Base-by-base conservation (phyloP, 2,329 filamentous ascomycete genomes). In the Dryadomyces quercus-mongolicae region DNA sequence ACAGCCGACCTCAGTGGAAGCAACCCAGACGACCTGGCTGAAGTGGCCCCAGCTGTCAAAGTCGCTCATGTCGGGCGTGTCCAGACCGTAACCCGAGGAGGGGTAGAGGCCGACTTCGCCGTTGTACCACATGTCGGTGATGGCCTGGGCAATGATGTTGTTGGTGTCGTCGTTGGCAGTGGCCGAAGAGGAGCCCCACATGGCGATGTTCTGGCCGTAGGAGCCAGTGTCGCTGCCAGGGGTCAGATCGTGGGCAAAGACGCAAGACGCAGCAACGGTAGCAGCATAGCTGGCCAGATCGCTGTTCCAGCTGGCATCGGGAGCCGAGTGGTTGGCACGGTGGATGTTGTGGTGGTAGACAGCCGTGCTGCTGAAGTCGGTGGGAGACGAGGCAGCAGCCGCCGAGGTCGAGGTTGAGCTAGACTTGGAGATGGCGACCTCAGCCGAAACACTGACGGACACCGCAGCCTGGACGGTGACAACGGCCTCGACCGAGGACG, bases 131-230 rank as follows among this genome's bases (percentile, higher is more conserved):
- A 85, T 75, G 66, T 92, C 79, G 63, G 83, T 88, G 65, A 92
- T 83, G 61, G 85, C 82, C 59, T 78, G 74, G 53, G 81, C 80
- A 58, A 88, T 74, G 49, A 82, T 44, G 8, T n/a, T 20, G 18
- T 4, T 44, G 42, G 8, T 18, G 16, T 44, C 18, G 42, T 44
- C 77, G 57, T 68, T 70, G n/a, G 71, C 66, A 2, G 69, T 64
- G 57, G 80, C 75, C 60, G 84, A 75, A 58, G 68, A 67, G 50
- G 68, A 68, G 49, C 70, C 76, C 65, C 68, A 76, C 61, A 84
- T 83, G 64, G 88, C 92, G 56, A 97, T 84, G 78, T 97, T 98
- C 74, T 98, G 93, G 59, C 93, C 93, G 65, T 93, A 94, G 47
- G 77, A 75, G 54, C 81, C 81, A 31, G 50, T 56, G 15, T n/a